A percentile compares a stretch with the other conserved stretches of the same genome.
These are phyloP conservation scores for Striga hermonthica DNA, from an alignment of 305 asterid species.

Conservation along the genomic window DNA sequence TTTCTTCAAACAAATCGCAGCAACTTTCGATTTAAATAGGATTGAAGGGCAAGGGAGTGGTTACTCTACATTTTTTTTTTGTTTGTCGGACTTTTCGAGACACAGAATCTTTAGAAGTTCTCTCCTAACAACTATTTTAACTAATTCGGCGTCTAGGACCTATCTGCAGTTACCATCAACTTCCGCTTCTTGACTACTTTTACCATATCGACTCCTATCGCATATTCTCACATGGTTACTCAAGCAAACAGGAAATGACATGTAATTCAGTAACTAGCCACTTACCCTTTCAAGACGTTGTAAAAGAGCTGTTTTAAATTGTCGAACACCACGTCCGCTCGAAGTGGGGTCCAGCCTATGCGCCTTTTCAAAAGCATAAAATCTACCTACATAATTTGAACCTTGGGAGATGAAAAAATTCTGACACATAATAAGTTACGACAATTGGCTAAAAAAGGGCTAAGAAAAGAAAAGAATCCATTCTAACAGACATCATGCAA, in stretches of 20 bases:
- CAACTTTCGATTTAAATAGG: too few species aligned
- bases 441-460: too few species aligned
- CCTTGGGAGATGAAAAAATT: constrained; percentile 2
- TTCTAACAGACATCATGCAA: background rate
- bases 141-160: background rate
- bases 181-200: background rate
- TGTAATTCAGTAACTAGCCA: background rate
- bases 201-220: background rate
- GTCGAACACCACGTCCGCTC: constrained; percentile 99
- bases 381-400: constrained; percentile 61
- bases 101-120: background rate
- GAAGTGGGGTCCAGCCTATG: constrained; percentile 95
- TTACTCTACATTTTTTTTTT: background rate
- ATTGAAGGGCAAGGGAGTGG: too few species aligned
- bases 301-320: constrained; percentile 95
- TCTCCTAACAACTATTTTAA: background rate
- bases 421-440: too few species aligned
- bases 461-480: background rate
- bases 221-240: constrained; percentile 18
- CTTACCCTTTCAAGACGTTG: constrained; percentile 96
- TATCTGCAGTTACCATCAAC: background rate
- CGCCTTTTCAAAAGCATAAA: constrained; percentile 98
- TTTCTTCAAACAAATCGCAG: too few species aligned
- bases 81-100: background rate
- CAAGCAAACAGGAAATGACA: constrained; percentile 7